Evolutionary conservation across 768 basidiomycete genomes (phyloP).

Genomic region (Tylopilus sp.): DNA sequence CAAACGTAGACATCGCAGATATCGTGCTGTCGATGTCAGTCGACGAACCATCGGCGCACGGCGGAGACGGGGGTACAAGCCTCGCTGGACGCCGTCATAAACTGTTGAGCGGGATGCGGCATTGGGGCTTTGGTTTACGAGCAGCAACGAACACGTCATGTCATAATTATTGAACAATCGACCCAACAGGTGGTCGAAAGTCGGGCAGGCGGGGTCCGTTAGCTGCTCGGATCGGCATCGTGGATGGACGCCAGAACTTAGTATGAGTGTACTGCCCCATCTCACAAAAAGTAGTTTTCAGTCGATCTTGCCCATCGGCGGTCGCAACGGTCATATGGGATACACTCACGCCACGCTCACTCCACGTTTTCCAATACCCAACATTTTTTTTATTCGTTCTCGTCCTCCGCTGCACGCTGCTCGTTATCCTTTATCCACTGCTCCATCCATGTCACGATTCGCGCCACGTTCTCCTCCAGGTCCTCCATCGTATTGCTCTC

Average conservation of each 20-base stretch:
- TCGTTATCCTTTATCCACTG: constrained; percentile 52
- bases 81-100: neutral
- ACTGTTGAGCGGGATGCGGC: neutral
- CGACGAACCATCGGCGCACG: too few relatives aligned
- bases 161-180: neutral
- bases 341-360: too few relatives aligned
- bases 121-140: neutral
- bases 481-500: too few relatives aligned
- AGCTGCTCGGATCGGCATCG: too few relatives aligned
- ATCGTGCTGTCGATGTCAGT: constrained; percentile 1
- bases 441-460: constrained; percentile 86
- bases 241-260: neutral
- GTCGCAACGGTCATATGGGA: neutral
- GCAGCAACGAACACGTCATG: neutral
- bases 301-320: neutral
- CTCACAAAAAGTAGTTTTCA: neutral
- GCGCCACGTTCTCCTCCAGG: constrained; percentile 12
- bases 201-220: too few relatives aligned
- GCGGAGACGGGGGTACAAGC: constrained; percentile 14
- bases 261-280: neutral
- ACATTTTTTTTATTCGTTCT: too few relatives aligned
- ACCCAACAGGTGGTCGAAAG: too few relatives aligned
- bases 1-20: neutral
- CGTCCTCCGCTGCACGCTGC: too few relatives aligned
- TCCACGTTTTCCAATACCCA: too few relatives aligned